Evolutionary conservation across 768 basidiomycete species (phyloP), one percentile per base, ranked within the genome.

Genomic region (Tulasnella sp.): DNA sequence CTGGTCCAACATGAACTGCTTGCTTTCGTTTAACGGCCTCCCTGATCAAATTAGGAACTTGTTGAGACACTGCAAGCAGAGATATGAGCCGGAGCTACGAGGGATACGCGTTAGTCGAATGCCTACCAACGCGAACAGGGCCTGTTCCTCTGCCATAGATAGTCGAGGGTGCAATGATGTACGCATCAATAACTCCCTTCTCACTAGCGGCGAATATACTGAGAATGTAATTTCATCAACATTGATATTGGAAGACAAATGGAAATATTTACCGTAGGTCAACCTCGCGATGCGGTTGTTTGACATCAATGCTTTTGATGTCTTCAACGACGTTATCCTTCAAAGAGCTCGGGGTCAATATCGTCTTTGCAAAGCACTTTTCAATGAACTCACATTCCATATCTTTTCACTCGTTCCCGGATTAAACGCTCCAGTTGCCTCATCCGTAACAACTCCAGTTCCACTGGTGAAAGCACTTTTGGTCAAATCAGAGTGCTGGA

Each of bases 261-360:
- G 16, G 16, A 16, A 1, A 16, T 3, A 56, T 58, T 15, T 40
- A 62, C 59, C 48, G 56, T 19, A 62, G 53, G 56, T 62, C 61
- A 37, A 62, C 48, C 10, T 59, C 35, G 22, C 61, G 59, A 45
- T 62, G 61, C 15, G 59, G 60, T 28, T 58, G 53, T 4, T 46
- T 44, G 13, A 53, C 48, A 24, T 37, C 53, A 34, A 61, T 60
- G 33, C 27, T 40, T 15, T 42, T 42, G 39, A 62, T 62, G 45
- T 61, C 61, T 27, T 59, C 61, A n/a, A 49, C 55, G 9, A 41
- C 56, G 39, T 55, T 53, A 42, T 62, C 61, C 61, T 62, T 24
- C 4, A 12, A 16, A 19, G 4, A 8, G 46, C 5, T 8, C 32
- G 9, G 5, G 31, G 31, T 48, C 7, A 16, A n/a, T n/a, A 48